Percentiles rank a stretch among this genome's conserved stretches.
phyloP scores from a whole-genome alignment of 2,329 filamentous ascomycete species.

The Alternaria consortialis region DNA sequence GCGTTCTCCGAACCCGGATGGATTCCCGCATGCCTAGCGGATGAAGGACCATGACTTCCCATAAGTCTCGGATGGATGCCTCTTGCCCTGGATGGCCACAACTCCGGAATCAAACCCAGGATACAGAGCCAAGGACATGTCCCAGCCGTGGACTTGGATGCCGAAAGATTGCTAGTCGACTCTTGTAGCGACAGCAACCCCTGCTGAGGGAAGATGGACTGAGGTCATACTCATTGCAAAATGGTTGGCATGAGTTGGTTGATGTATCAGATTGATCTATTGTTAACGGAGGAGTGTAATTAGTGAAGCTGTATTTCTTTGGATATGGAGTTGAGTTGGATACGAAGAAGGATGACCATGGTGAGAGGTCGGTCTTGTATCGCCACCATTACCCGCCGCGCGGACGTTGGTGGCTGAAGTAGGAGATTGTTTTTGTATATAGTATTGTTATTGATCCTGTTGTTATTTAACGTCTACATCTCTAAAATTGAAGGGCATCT shows the following conservation, averaged over 20 bases:
- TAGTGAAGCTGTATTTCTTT: slow-evolving; percentile 20
- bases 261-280: slow-evolving; percentile 34
- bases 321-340: not conserved
- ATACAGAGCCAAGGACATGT: slow-evolving; percentile 29
- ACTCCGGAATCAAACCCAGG: slow-evolving; percentile 27
- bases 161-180: slow-evolving; percentile 30
- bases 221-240: slow-evolving; percentile 37
- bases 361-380: slow-evolving; percentile 19
- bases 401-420: slow-evolving; percentile 9
- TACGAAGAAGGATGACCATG: slow-evolving; percentile 10
- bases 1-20: slow-evolving; percentile 33
- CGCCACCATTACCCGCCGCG: slow-evolving; percentile 13
- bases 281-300: slow-evolving; percentile 23
- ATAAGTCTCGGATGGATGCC: slow-evolving; percentile 37
- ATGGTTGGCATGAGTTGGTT: slow-evolving; percentile 38
- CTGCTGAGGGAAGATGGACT: slow-evolving; percentile 27
- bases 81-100: slow-evolving; percentile 20
- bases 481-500: not conserved
- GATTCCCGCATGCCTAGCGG: slow-evolving; percentile 36
- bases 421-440: slow-evolving; percentile 4
- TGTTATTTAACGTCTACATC: not conserved
- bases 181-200: slow-evolving; percentile 29
- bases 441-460: not conserved
- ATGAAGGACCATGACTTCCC: slow-evolving; percentile 32
- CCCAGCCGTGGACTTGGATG: slow-evolving; percentile 37